A percentile compares a stretch with the other conserved stretches of the same genome.
These are phyloP conservation scores for Aspergillus heteromorphus DNA, from an alignment of 495 filamentous ascomycete species.

Conservation along the genomic window DNA sequence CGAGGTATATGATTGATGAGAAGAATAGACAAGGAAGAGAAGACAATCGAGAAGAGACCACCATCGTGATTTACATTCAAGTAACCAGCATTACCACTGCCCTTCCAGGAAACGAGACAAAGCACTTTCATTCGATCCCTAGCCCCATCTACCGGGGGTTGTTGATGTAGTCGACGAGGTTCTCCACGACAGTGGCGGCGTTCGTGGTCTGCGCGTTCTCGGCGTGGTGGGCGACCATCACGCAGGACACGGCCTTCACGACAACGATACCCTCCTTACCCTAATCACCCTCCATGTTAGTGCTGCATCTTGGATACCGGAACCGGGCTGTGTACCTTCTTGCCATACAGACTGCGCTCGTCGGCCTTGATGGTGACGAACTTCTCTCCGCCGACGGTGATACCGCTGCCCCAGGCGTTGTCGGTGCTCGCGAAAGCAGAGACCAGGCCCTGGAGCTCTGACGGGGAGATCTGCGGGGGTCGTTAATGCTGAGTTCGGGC, in stretches of 20 bases:
- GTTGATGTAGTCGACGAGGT: constrained; percentile 43
- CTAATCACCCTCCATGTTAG: constrained; percentile 20
- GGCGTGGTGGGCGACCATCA: constrained; percentile 81
- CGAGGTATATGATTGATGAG: constrained; percentile 11
- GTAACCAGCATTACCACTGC: constrained; percentile 3
- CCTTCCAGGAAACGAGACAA: constrained; percentile 1
- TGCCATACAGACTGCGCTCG: constrained; percentile 74
- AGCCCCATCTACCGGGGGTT: constrained; percentile 20
- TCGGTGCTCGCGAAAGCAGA: constrained; percentile 27
- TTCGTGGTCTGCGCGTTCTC: constrained; percentile 56
- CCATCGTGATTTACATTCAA: constrained; percentile 13
- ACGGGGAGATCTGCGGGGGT: constrained; percentile 28
- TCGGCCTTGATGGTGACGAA: constrained; percentile 70
- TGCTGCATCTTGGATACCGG: not conserved
- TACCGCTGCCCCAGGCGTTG: constrained; percentile 42
- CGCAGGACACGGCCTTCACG: constrained; percentile 75
- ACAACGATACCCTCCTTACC: constrained; percentile 75
- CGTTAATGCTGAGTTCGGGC: constrained; percentile 5
- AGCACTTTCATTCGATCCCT: not conserved
- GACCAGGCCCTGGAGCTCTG: constrained; percentile 34
- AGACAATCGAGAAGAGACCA: constrained; percentile 9
- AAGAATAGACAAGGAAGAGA: constrained; percentile 3
- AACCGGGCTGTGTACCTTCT: constrained; percentile 56
- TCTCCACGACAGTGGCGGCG: constrained; percentile 36
- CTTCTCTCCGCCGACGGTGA: constrained; percentile 65